These are phyloP conservation scores for Pestalotiopsis sp. DNA, from an alignment of 2,329 filamentous ascomycete genomes.

Conservation along the genomic window DNA sequence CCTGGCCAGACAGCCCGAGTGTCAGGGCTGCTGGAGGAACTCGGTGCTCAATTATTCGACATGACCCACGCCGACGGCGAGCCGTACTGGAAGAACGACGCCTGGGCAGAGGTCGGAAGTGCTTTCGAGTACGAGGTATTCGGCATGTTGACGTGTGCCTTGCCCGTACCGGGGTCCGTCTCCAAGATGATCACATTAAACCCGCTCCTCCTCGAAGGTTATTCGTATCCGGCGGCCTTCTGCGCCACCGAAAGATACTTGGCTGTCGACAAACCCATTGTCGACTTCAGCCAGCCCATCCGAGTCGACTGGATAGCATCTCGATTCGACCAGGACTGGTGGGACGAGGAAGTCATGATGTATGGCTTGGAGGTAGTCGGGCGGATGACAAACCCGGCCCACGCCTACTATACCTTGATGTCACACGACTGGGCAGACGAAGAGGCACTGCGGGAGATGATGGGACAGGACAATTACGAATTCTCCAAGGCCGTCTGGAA, in stretches of 20 bases:
- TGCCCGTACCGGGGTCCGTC: background rate
- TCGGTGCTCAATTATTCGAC: background rate
- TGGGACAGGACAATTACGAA: background rate
- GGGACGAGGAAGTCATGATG: slow-evolving; percentile 20
- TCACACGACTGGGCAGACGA: background rate
- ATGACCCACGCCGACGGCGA: background rate
- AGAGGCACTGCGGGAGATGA: background rate
- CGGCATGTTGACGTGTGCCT: background rate
- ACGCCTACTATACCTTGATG: background rate
- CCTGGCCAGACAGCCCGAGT: background rate
- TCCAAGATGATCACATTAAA: slow-evolving; percentile 6
- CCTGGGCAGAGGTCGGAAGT: slow-evolving; percentile 7
- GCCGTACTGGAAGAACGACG: slow-evolving; percentile 7
- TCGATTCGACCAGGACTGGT: slow-evolving; percentile 29
- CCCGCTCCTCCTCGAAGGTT: slow-evolving; percentile 4
- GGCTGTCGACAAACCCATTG: background rate
- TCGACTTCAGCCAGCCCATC: slow-evolving; percentile 18
- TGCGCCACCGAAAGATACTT: background rate
- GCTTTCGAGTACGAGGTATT: slow-evolving; percentile 13
- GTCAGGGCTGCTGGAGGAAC: background rate
- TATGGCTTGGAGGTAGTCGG: slow-evolving; percentile 23
- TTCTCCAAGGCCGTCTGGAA: slow-evolving; percentile 16
- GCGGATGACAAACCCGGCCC: slow-evolving; percentile 7
- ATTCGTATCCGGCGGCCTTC: slow-evolving; percentile 12
- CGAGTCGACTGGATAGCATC: slow-evolving; percentile 21